Base-by-base conservation (phyloP, 148 eudicot species). In the Camellia sinensis region DNA sequence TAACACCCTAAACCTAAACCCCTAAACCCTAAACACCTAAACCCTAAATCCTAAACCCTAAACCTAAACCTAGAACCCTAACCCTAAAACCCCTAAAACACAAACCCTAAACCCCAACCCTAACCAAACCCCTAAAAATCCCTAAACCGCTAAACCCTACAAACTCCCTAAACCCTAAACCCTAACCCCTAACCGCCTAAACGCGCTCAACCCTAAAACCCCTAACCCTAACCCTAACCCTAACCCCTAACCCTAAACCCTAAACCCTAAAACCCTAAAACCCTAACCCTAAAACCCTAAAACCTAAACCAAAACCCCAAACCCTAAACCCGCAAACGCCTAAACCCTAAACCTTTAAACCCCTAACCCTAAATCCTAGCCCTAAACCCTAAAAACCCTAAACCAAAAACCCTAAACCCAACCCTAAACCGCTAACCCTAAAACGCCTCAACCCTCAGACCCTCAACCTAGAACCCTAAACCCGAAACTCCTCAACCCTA, bases 11-110 rank as follows among this genome's bases (percentile, higher is more conserved):
- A 67, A 67, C 71, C 71, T 50, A 40, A 67, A 67, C 22, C 71
- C 71, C 71, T 67, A 67, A 67, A 67, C 71, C 71, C 71, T 67
- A 67, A 67, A 67, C 71, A n/a, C 71, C 71, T 67, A 67, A 67
- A 67, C 46, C 71, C 71, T 41, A 37, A 67, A 67, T 50, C 71
- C 48, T 37, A 67, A 67, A 37, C 71, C 71, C 48, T 37, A 67
- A 67, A 37, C 71, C n/a, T 9, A 67, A 67, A 37, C 71, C 71
- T n/a, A 6, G 41, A 67, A 67, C 71, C 71, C 71, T 67, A 67
- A 67, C 71, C 71, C 50, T 65, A 65, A 67, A 67, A 1, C 41
- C 77, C 65, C 9, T 19, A 74, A 54, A 41, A 64, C 65, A 3
- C 19, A 74, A 74, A 3, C 68, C 71, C 71, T 67, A 67, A 67